Evolutionary conservation across 1,284 basidiomycete species (phyloP), one percentile per base, ranked within the genome.

Genomic region (Tranzscheliella williamsii): DNA sequence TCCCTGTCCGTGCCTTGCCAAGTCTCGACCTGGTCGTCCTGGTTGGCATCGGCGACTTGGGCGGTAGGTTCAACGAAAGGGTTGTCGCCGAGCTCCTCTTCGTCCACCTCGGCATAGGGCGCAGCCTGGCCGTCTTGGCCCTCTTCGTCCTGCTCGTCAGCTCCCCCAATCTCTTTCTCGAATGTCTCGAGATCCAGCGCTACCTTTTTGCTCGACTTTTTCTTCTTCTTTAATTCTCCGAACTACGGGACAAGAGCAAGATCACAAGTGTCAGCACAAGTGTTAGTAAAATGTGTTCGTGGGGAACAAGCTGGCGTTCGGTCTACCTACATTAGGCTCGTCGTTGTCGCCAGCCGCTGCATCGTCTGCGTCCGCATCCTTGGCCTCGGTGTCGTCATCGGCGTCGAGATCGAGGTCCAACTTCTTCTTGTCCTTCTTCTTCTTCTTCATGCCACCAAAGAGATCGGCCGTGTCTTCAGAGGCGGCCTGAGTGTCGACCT

Each of bases 1-100:
- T 97, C 94, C 33, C 94, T 85, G 79, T 94, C 91, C 58, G 87
- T 90, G 71, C 86, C 86, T 29, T 58, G 95, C 83, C 95, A 95
- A 92, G 51, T 80, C 39, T 75, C 69, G 20, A 53, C 50, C 16
- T 50, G 38, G 34, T 67, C 58, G 30, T 54, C 52, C 32, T 56
- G 61, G 2, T 40, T 35, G 5, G 45, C 49, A 11, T 45, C 62
- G 27, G 55, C 42, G 24, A 61, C 70, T 11, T 58, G 50, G 33
- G 46, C 39, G 26, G 55, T 67, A 12, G 65, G 67, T 7, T 44
- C 42, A 4, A 57, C 67, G 43, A 73, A 75, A 0, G 73, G 67
- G 42, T 74, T 66, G 18, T 74, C 71, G 18, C 70, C 68, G 18
- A 70, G 55, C 30, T 70, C 70, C 15, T 71, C 77, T 23, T 56